A percentile compares a stretch with the other conserved stretches of the same genome.
Evolutionary conservation across 2,329 filamentous ascomycete genomes (phyloP).

Genomic region (Fusarium pininemorale): DNA sequence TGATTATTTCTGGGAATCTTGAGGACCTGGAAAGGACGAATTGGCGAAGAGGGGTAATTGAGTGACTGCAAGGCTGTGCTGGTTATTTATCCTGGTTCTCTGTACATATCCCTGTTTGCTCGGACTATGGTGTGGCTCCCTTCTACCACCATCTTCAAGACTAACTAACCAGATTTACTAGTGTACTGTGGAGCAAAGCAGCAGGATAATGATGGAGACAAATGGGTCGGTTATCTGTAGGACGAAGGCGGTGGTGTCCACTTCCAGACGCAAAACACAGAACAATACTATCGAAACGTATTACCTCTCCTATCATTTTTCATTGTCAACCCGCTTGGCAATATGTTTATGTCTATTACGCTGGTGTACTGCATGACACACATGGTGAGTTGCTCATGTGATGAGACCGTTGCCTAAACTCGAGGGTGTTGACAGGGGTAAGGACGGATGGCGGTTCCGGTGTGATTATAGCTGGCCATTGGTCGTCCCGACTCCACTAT

Average conservation of each 20-base stretch:
- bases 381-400: neutral
- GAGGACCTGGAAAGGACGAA: accelerated
- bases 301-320: neutral
- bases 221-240: too few relatives aligned
- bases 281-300: neutral
- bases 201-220: too few relatives aligned
- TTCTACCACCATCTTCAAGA: neutral
- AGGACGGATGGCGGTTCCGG: neutral
- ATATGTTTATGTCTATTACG: accelerated
- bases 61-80: accelerated
- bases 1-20: neutral
- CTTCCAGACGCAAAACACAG: too few relatives aligned
- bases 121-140: neutral
- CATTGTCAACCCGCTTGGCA: too few relatives aligned
- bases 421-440: neutral
- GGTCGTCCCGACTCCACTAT: neutral
- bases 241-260: too few relatives aligned
- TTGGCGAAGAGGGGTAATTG: neutral
- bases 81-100: neutral
- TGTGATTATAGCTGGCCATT: accelerated
- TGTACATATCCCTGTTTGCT: neutral
- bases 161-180: neutral
- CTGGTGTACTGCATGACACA: neutral
- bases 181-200: accelerated
- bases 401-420: neutral